Percentiles rank a stretch among this genome's conserved stretches.
Evolutionary conservation across 1,139 yeast species (phyloP).

Genomic region (Geotrichum cucujoidarum): DNA sequence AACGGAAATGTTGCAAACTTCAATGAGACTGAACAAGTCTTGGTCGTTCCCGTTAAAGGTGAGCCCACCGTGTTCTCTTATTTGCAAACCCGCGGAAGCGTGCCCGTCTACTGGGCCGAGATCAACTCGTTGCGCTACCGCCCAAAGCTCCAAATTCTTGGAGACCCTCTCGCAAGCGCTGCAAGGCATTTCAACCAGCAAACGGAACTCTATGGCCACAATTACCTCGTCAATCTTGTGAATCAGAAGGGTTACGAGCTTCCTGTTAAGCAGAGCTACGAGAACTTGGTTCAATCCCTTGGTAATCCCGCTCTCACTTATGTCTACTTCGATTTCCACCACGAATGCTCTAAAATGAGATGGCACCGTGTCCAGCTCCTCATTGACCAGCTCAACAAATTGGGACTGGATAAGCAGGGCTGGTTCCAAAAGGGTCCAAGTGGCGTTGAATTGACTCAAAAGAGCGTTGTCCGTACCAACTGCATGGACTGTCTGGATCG

Average conservation of each 20-base stretch:
- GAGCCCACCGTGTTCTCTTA: constrained; percentile 30
- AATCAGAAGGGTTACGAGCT: constrained; percentile 91
- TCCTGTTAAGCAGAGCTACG: constrained; percentile 85
- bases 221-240: constrained; percentile 82
- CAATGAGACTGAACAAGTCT: constrained; percentile 91
- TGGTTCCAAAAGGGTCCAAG: constrained; percentile 42
- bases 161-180: constrained; percentile 56
- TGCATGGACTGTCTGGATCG: constrained; percentile 99
- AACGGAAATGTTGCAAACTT: constrained; percentile 70
- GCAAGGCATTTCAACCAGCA: constrained; percentile 71
- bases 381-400: constrained; percentile 56
- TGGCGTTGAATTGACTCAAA: constrained; percentile 46
- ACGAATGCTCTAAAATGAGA: constrained; percentile 91
- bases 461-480: constrained; percentile 81
- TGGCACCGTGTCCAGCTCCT: constrained; percentile 85
- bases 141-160: constrained; percentile 72
- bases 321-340: constrained; percentile 94
- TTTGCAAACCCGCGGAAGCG: constrained; percentile 75
- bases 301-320: constrained; percentile 56
- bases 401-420: constrained; percentile 62
- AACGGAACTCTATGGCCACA: constrained; percentile 65
- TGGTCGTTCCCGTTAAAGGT: constrained; percentile 40
- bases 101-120: constrained; percentile 97
- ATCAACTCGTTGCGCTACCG: constrained; percentile 81
- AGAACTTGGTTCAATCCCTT: constrained; percentile 61